A percentile compares a stretch with the other conserved stretches of the same genome.
Evolutionary conservation across 257 asterid genomes (phyloP).

Genomic region (Craterostigma plantagineum): DNA sequence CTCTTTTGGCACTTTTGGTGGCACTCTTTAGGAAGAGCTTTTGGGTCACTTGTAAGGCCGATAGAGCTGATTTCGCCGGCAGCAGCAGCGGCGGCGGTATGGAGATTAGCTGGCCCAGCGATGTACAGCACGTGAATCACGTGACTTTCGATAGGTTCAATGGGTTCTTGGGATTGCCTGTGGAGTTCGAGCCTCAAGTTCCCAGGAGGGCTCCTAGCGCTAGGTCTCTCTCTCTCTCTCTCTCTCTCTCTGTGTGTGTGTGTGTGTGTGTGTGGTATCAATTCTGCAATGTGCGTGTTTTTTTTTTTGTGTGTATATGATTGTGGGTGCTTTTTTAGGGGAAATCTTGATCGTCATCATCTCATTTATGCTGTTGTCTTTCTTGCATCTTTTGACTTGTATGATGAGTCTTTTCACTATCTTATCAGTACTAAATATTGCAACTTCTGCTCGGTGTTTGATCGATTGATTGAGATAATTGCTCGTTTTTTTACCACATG

Average conservation of each 20-base stretch:
- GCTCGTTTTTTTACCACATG: too few species aligned
- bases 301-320: not conserved
- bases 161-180: constrained; percentile 96
- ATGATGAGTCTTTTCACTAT: too few species aligned
- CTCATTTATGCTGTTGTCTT: too few species aligned
- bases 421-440: too few species aligned
- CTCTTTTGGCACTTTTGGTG: constrained; percentile 64
- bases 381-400: too few species aligned
- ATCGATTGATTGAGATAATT: too few species aligned
- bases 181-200: constrained; percentile 94
- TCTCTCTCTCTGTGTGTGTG: not conserved
- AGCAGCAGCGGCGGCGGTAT: constrained; percentile 23
- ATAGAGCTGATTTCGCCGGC: constrained; percentile 24
- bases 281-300: too few species aligned
- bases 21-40: constrained; percentile 78
- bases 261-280: not conserved
- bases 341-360: too few species aligned
- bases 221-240: too few species aligned
- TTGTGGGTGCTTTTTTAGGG: not conserved
- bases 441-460: too few species aligned
- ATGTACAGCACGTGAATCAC: constrained; percentile 89
- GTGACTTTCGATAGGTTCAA: constrained; percentile 94
- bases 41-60: constrained; percentile 62
- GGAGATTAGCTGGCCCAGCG: constrained; percentile 98
- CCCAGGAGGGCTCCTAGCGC: constrained; percentile 93